Base-by-base conservation (phyloP, 73 alveolate species). In the Uronychia setigera region DNA sequence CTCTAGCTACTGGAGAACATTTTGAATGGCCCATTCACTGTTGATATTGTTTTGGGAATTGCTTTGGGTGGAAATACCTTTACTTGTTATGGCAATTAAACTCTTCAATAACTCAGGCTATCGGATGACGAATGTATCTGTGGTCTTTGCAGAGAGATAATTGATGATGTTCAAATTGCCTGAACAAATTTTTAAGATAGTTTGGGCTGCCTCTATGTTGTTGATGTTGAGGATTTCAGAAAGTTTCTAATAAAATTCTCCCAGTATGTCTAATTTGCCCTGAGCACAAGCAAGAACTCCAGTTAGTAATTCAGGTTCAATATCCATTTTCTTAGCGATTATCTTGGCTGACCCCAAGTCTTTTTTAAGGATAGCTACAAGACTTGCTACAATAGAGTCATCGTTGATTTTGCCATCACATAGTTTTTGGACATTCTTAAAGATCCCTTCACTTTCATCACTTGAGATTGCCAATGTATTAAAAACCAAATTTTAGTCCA, bases 271-370 rank as follows among this genome's bases (percentile, higher is more conserved):
- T 13, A 27, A 1, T 33, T 77, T 13, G 5, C 57, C 33, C n/a
- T 78, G n/a, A 33, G 89, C 80, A 11, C 89, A 82, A 26, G 89
- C 89, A 30, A 82, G 82, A 0, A 46, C 82, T 28, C 74, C 77
- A 0, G 29, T n/a, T 26, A 82, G 28, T 32, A 30, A 0, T 57
- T 82, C 82, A 9, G 76, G 9, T 0, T 82, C 82, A 30, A 82
- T 74, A 33, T 79, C 89, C 0, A 82, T 5, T n/a, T 35, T 29
- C 29, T 82, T 83, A 9, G 83, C 57, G 19, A 82, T 1, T 1
- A 26, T 35, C 32, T 74, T 59, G 57, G 32, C 31, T 13, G 57
- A 34, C 32, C 35, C 26, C 0, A 81, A 25, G 58, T 81, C 88
- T 1, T 34, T 35, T 33, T 81, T 58, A 0, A 81, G 46, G 1